Base-by-base conservation (phyloP, 371 early-diverging fungal species). In the Rhizopus sp. region DNA sequence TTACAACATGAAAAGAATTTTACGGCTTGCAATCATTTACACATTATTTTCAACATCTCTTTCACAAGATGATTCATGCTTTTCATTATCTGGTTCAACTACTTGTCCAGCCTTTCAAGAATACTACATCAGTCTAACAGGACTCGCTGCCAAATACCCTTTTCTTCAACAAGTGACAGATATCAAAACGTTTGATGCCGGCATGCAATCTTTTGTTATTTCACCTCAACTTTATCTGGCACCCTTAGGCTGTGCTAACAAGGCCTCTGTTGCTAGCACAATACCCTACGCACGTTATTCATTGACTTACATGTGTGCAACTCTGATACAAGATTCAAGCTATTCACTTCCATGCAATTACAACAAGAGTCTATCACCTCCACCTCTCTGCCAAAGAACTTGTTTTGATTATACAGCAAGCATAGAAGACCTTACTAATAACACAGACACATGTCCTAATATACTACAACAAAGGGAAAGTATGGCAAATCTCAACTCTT, bases 241-340 rank as follows among this genome's bases (percentile, higher is more conserved):
- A 12, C 33, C 50, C 12, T 49, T 79, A 5, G 72, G 75, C 30
- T 75, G 76, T 31, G 50, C 49, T 1, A 60, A 69, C 13, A 55
- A 57, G 32, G 52, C 69, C 23, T 55, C 48, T 35, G 12, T 15
- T 12, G 41, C 61, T 16, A 16, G 59, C 8, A 58, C 48, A 39
- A 63, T 65, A 48, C 72, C 74, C 49, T 77, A 77, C 49, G 77
- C 77, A 59, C 77, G 80, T 7, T 80, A 75, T 50, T 72, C 77
- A 7, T 41, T 70, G 5, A 67, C 67, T 23, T 58, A 60, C 31
- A 5, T 74, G 34, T 80, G 80, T 30, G 69, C 77, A 5, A 52
- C 48, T 8, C 32, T 80, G 9, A 63, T 77, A 16, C 75, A 76
- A 58, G 73, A 78, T 34, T 35, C 48, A 2, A 38, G 44, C 15